Conservation (phyloP, 441 rosid genomes). For the Bruguiera hainesii region DNA sequence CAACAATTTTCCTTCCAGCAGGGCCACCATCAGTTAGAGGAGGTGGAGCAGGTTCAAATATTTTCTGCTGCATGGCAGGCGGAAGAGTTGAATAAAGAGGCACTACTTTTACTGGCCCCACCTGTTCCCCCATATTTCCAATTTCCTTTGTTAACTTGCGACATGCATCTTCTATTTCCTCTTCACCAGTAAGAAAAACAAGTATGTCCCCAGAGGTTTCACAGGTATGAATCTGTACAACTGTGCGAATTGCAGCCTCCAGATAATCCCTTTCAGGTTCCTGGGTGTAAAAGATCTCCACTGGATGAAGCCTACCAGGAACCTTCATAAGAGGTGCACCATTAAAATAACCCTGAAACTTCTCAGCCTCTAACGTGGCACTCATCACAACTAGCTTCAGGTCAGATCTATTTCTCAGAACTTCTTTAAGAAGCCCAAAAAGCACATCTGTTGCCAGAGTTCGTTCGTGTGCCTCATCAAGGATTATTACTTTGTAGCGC, state of each 20-base stretch:
- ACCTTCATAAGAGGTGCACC: conserved; percentile 97
- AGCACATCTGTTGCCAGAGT: conserved; percentile 91
- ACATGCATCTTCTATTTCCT: conserved; percentile 98
- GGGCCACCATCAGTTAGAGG: conserved; percentile 74
- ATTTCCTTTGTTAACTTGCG: conserved; percentile 78
- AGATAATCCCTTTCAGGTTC: conserved; percentile 97
- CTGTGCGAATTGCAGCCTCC: conserved; percentile 91
- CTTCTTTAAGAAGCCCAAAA: conserved; percentile 94
- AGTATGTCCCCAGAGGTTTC: conserved; percentile 90
- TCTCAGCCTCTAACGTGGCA: conserved; percentile 98
- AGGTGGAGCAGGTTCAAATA: conserved; percentile 93
- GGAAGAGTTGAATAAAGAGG: conserved; percentile 95
- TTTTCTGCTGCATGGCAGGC: conserved; percentile 94
- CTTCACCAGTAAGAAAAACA: conserved; percentile 96
- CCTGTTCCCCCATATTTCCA: conserved; percentile 71
- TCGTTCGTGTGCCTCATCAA: conserved; percentile 98
- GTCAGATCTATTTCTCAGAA: conserved; percentile 74
- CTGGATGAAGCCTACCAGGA: conserved; percentile 98
- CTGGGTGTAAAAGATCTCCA: conserved; percentile 89
- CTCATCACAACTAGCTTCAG: conserved; percentile 98
- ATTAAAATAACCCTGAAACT: conserved; percentile 86
- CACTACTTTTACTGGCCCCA: conserved; percentile 83
- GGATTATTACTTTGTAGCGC: conserved; percentile 90
- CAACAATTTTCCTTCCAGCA: conserved; percentile 92
- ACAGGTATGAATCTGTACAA: conserved; percentile 85